Base-by-base conservation (phyloP, 257 asterid species). In the Jasminum sambac region DNA sequence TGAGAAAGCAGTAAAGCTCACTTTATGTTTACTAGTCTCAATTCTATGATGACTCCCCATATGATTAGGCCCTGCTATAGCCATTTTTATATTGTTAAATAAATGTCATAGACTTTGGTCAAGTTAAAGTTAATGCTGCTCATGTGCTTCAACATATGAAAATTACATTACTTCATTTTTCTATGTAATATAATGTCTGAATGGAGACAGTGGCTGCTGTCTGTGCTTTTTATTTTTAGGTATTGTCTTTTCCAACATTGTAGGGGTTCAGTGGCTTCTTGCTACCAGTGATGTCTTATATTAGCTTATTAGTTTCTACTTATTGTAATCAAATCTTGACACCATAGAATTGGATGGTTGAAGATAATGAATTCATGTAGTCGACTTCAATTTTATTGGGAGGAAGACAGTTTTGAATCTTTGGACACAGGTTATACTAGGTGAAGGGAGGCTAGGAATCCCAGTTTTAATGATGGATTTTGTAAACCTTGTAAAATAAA, bases 191-290 rank as follows among this genome's bases (percentile, higher is more conserved):
- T 41, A 65, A 55, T 55, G n/a, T 55, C 36, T 3, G 7, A 63
- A 59, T 37, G 70, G 64, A 38, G 68, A 40, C 48, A 69, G 84
- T 57, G 82, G 81, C 82, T 82, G 67, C 78, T 77, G 80, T 63
- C 78, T 60, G 59, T 71, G 52, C 67, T 69, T 80, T 75, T 74
- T 74, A 46, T 76, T 68, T 69, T 67, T 36, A 39, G 72, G 26
- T 70, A 76, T 57, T 58, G 69, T 63, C 83, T 81, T 81, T 80
- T 80, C 86, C 86, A 71, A 72, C 82, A 74, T 52, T 70, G 77
- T 71, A 80, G 86, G 88, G 84, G 78, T 82, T 81, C 80, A 55
- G 41, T 78, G 76, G 81, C 70, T 62, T 64, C 69, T 68, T 65
- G 67, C 72, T 72, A 55, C 52, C 70, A 46, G 63, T 71, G 70